phyloP scores from a whole-genome alignment of 1,139 yeast species.

The Saccharomycopsis crataegensis region DNA sequence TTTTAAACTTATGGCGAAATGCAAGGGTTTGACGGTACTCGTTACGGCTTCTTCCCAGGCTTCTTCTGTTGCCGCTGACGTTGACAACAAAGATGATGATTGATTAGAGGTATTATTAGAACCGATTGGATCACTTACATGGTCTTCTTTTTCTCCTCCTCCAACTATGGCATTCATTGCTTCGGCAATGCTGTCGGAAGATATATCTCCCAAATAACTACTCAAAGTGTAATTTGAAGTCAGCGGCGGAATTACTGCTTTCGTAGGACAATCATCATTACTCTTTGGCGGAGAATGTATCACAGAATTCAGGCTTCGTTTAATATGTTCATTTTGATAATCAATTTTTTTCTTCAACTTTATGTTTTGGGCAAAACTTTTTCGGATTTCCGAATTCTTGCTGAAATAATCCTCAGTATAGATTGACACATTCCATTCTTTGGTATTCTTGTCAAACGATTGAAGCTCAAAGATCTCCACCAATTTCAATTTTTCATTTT shows the following conservation, averaged over 20 bases:
- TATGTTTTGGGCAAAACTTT: not conserved
- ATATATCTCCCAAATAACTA: constrained; percentile 7
- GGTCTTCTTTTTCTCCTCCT: too few relatives aligned
- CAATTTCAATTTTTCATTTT: constrained; percentile 23
- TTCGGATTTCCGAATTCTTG: constrained; percentile 19
- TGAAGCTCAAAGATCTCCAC: constrained; percentile 74
- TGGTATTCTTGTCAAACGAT: constrained; percentile 38
- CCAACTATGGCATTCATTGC: not conserved
- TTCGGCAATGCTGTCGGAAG: not conserved
- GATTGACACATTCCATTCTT: constrained; percentile 46
- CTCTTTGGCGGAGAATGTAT: not conserved
- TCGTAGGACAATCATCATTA: not conserved
- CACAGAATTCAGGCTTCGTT: not conserved
- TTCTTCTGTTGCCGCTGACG: too few relatives aligned
- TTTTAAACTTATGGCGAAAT: constrained; percentile 1
- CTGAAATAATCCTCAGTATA: constrained; percentile 20
- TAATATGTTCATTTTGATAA: constrained; percentile 9
- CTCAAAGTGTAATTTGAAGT: constrained; percentile 1
- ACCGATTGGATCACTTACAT: too few relatives aligned
- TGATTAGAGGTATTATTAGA: too few relatives aligned
- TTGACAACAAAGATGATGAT: too few relatives aligned
- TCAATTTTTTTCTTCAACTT: constrained; percentile 10
- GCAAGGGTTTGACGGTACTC: not conserved
- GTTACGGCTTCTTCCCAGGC: too few relatives aligned
- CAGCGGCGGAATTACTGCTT: not conserved